Conservation (phyloP, 2,329 filamentous ascomycete genomes). For the Aspergillus sclerotialis region DNA sequence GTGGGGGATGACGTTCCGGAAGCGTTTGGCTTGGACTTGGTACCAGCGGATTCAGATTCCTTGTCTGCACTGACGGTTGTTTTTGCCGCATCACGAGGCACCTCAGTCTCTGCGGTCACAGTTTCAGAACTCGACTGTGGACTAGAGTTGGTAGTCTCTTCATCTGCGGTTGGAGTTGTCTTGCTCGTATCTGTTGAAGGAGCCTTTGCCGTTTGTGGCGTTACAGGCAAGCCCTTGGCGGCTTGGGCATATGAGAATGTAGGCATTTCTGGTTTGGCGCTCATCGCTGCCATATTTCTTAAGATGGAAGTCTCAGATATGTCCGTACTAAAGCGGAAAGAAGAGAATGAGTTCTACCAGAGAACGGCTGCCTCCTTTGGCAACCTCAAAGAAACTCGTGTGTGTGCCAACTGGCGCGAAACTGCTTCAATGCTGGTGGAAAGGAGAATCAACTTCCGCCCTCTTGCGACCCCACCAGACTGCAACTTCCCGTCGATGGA, state of each 20-base stretch:
- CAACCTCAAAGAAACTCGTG: conserved; percentile 14
- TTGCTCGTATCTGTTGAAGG: conserved; percentile 22
- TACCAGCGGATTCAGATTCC: conserved; percentile 24
- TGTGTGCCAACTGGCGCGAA: conserved; percentile 14
- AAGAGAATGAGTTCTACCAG: conserved; percentile 15
- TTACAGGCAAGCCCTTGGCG: conserved; percentile 66
- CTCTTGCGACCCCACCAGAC: conserved; percentile 23
- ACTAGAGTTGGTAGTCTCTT: conserved; percentile 20
- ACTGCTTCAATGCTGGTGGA: conserved; percentile 18
- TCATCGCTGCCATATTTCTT: conserved; percentile 31
- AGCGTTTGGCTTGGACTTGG: conserved; percentile 22
- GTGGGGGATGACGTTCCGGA: conserved; percentile 48
- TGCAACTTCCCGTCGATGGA: conserved; percentile 18
- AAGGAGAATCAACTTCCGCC: conserved; percentile 19
- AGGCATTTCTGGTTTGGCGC: conserved; percentile 20
- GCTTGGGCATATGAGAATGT: conserved; percentile 92
- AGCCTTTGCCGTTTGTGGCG: conserved; percentile 38
- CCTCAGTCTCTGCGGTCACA: conserved; percentile 42
- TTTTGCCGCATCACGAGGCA: conserved; percentile 33
- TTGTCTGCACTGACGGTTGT: conserved; percentile 22
- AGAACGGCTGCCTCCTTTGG: conserved; percentile 16
- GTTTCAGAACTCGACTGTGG: conserved; percentile 22
- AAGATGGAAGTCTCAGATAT: conserved; percentile 9
- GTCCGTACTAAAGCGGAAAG: conserved; percentile 10
- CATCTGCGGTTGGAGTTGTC: conserved; percentile 22